Evolutionary conservation across 495 filamentous ascomycete species (phyloP), one percentile per base, ranked within the genome.

Genomic region (Letharia columbiana): DNA sequence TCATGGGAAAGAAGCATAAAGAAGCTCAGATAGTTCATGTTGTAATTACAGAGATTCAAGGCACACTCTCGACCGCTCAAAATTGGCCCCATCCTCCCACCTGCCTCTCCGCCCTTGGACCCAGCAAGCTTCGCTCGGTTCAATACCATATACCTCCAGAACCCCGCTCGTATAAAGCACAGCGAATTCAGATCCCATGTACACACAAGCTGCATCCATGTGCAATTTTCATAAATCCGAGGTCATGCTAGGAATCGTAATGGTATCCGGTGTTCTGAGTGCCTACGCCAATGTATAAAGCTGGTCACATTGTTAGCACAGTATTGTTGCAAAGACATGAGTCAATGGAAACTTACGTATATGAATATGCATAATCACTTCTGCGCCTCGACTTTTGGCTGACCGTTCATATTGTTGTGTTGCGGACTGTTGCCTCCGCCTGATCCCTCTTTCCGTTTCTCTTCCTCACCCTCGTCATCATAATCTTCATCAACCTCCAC

Each of bases 401-500:
- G 71, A 52, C 73, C 74, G 42, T 75, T 73, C 31, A 73, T 63
- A 15, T 42, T 66, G 44, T 40, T 63, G 12, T 69, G 65, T 47
- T 69, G 73, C 31, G 80, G 80, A 69, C 78, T 81, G 49, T 75
- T 80, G 23, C 78, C 73, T 61, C 75, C 78, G 1, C 77, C 76
- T 63, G 65, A 76, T 70, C 77, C 79, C 4, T 78, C 77, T 66
- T 84, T 86, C 72, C 87, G 84, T 76, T 96, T 92, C 60, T 96
- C 88, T 68, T 96, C 92, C 63, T 88, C 89, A 20, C 77, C 86
- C 40, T 90, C 91, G 69, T 95, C 92, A 75, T 96, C 93, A 70
- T 98, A 96, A 67, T 96, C 87, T 75, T 98, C 93, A 73, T 98
- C 94, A 54, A 98, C 89, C 33, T 98, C 94, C 87, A 98, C 95